These are phyloP conservation scores for Thielaviopsis populi DNA, from an alignment of 2,329 filamentous ascomycete genomes.

Conservation along the genomic window DNA sequence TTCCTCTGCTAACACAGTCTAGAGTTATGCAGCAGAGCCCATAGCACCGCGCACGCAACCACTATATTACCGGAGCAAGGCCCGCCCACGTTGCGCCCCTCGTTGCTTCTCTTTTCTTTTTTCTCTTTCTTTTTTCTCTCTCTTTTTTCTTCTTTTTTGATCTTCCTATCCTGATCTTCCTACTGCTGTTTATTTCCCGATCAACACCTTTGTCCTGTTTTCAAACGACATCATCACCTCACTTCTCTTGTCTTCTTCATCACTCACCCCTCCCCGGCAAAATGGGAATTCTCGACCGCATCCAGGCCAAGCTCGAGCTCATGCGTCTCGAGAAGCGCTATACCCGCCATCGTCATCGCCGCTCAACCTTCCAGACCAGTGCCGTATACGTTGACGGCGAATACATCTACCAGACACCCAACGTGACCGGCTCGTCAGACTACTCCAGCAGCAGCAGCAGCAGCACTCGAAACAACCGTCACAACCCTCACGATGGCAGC, in stretches of 20 bases:
- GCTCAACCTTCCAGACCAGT: slow-evolving; percentile 76
- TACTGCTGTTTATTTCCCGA: not conserved
- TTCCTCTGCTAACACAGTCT: no score
- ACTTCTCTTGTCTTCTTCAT: not conserved
- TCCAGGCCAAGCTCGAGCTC: slow-evolving; percentile 64
- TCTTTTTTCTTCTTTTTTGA: not conserved
- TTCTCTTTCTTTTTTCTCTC: not conserved
- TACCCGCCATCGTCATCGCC: slow-evolving; percentile 71
- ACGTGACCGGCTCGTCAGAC: slow-evolving; percentile 39
- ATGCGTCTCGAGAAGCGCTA: slow-evolving; percentile 93
- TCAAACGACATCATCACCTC: not conserved
- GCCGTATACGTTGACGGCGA: slow-evolving; percentile 91
- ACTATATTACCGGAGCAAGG: slow-evolving; percentile 7
- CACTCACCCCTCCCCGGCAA: slow-evolving; percentile 14
- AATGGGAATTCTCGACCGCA: slow-evolving; percentile 43
- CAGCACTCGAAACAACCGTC: no score
- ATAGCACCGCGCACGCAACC: not conserved
- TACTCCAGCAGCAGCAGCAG: not conserved
- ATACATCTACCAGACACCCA: slow-evolving; percentile 65
- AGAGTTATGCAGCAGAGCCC: not conserved
- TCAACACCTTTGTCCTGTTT: not conserved
- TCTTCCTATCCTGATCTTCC: not conserved
- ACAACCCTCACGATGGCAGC: not conserved
- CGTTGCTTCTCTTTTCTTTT: not conserved
- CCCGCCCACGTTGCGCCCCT: not conserved